Base-by-base conservation (phyloP, 768 basidiomycete species). In the Rhodosporidiobolus odoratus region DNA sequence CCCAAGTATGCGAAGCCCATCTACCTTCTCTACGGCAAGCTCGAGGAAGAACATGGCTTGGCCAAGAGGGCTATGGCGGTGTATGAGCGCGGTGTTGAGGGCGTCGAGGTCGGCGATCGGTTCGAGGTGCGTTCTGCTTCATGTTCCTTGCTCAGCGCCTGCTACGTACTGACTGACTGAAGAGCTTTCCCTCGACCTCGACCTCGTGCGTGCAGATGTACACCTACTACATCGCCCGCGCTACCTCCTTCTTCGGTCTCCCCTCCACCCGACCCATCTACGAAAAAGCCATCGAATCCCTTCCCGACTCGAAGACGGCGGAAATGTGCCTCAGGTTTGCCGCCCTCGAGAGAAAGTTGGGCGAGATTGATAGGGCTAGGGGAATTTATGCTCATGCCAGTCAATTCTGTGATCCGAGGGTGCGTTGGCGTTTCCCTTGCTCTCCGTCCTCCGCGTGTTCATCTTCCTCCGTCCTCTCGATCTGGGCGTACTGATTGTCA, bases 251-350 rank as follows among this genome's bases (percentile, higher is more conserved):
- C 83, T 98, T 92, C 79, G 96, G 96, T 54, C 84, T 98, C 37
- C 93, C 96, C 13, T 92, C 95, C 21, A 98, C 94, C 1, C 86
- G 96, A 53, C 89, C 94, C 3, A 97, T 98, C 76, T 99, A 98
- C 81, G 91, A 98, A 79, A 86, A 89, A 19, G 95, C 96, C 21
- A 83, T 99, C 66, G 95, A 98, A 82, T 85, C 88, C 43, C 85
- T 99, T 6, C 96, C 95, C 12, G 91, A 97, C 81, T 84, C 85
- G 56, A 91, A 97, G 81, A 96, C 95, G 0, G 93, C 95, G 27
- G 89, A 94, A 80, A 97, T 98, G 92, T 97, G 94, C 79, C 83
- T 97, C 30, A 90, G 93, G 54, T 99, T 98, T 79, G 95, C 96
- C 7, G 85, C 86, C 41, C 86, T 99, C 76, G 96, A 99, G 80